Conservation (phyloP, 805 yeast species). For the Lachancea thermotolerans region DNA sequence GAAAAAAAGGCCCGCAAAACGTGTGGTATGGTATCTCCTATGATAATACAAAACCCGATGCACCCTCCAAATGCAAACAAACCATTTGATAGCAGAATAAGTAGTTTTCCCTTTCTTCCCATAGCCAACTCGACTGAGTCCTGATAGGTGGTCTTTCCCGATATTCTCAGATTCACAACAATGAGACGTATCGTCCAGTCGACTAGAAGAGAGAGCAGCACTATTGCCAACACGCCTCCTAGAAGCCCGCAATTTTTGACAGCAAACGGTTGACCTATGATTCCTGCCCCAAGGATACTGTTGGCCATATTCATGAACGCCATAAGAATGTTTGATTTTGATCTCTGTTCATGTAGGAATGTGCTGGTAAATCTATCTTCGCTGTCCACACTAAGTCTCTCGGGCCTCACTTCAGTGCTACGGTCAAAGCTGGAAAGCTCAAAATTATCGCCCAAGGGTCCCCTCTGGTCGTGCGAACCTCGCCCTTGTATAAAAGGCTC, state of each 20-base stretch:
- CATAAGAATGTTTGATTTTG: conserved; percentile 60
- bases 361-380: conserved; percentile 11
- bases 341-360: conserved; percentile 5
- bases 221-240: conserved; percentile 61
- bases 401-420: background rate
- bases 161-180: conserved; percentile 71
- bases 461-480: background rate
- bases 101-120: conserved; percentile 62
- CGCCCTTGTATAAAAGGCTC: background rate
- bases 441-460: background rate
- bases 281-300: conserved; percentile 91
- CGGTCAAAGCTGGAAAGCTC: conserved; percentile 6
- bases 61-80: conserved; percentile 92
- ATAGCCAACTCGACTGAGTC: conserved; percentile 76
- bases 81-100: conserved; percentile 71
- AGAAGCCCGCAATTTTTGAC: conserved; percentile 70
- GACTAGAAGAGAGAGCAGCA: conserved; percentile 57
- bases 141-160: conserved; percentile 75
- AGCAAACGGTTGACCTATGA: conserved; percentile 90
- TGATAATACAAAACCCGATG: conserved; percentile 88
- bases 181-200: conserved; percentile 86
- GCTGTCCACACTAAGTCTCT: conserved; percentile 16
- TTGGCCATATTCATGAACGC: conserved; percentile 98
- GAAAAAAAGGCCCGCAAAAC: conserved; percentile 67
- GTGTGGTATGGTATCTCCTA: conserved; percentile 93